A percentile compares a stretch with the other conserved stretches of the same genome.
phyloP scores from a whole-genome alignment of 768 basidiomycete genomes.

The Calocera viscosa region DNA sequence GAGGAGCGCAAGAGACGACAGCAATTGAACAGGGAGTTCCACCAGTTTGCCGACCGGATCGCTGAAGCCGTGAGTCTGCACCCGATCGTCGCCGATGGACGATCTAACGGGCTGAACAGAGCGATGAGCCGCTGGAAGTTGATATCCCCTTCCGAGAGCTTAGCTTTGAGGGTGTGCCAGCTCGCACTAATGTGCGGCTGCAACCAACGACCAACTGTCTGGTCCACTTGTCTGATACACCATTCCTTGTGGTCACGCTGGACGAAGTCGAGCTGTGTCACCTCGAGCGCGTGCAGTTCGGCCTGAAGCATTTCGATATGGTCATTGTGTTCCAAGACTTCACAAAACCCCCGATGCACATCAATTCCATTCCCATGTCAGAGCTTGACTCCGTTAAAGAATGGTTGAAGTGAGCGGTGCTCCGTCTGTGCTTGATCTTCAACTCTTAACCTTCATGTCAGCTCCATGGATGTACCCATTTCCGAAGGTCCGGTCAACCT shows the following conservation, averaged over 20 bases:
- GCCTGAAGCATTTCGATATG: slow-evolving; percentile 91
- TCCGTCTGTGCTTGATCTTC: slow-evolving; percentile 11
- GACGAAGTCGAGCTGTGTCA: slow-evolving; percentile 94
- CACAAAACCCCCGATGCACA: slow-evolving; percentile 78
- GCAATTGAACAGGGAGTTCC: slow-evolving; percentile 86
- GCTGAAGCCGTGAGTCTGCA: slow-evolving; percentile 62
- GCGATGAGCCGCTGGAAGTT: slow-evolving; percentile 76
- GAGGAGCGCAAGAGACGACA: slow-evolving; percentile 85
- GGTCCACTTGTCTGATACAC: slow-evolving; percentile 86
- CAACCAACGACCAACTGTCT: slow-evolving; percentile 96
- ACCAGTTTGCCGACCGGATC: slow-evolving; percentile 81
- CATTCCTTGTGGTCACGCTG: slow-evolving; percentile 90
- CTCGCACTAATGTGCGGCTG: slow-evolving; percentile 84
- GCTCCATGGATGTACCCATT: slow-evolving; percentile 92
- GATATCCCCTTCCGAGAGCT: slow-evolving; percentile 96
- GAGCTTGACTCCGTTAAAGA: slow-evolving; percentile 97
- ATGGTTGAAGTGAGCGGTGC: slow-evolving; percentile 78
- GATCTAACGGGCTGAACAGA: slow-evolving; percentile 32
- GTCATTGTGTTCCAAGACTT: slow-evolving; percentile 97
- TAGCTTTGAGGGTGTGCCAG: slow-evolving; percentile 93
- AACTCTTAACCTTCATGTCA: slow-evolving; percentile 25
- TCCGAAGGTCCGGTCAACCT: slow-evolving; percentile 93
- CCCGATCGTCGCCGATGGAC: background rate
- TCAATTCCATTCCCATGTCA: slow-evolving; percentile 85
- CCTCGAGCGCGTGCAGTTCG: slow-evolving; percentile 91